Conservation (phyloP, 2,329 filamentous ascomycete genomes). For the Cladobotryum protrusum region DNA sequence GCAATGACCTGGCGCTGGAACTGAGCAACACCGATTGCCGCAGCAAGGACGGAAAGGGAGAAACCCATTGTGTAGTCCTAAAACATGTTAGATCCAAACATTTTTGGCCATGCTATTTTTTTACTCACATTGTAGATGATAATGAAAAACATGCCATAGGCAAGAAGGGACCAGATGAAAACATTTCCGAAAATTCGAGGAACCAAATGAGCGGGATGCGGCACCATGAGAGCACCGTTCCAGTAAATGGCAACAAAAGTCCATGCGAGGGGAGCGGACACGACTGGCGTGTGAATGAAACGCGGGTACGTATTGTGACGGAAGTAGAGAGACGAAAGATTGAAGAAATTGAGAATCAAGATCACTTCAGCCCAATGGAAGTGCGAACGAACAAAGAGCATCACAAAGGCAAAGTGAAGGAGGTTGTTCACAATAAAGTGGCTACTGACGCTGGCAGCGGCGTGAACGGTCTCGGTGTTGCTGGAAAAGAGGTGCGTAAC, state of each 20-base stretch:
- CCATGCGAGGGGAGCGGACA: slow-evolving; percentile 75
- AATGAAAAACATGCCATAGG: slow-evolving; percentile 72
- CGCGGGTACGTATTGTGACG: slow-evolving; percentile 65
- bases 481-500: slow-evolving; percentile 68
- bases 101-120: background rate
- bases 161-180: slow-evolving; percentile 78
- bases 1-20: slow-evolving; percentile 67
- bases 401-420: slow-evolving; percentile 72
- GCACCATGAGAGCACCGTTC: slow-evolving; percentile 79
- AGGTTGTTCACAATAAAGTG: slow-evolving; percentile 87
- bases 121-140: slow-evolving; percentile 58
- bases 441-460: slow-evolving; percentile 69
- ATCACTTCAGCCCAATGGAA: slow-evolving; percentile 73
- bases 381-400: slow-evolving; percentile 71
- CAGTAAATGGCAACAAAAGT: slow-evolving; percentile 82
- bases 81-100: background rate
- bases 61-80: slow-evolving; percentile 73
- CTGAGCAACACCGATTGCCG: slow-evolving; percentile 72
- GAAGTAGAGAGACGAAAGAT: slow-evolving; percentile 74
- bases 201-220: slow-evolving; percentile 56
- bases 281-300: slow-evolving; percentile 69
- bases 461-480: slow-evolving; percentile 55
- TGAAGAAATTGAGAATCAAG: slow-evolving; percentile 74
- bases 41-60: slow-evolving; percentile 64
- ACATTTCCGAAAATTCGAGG: slow-evolving; percentile 80